Evolutionary conservation across 352 stramenopile species (phyloP), one percentile per base, ranked within the genome.

Genomic region (Thraustochytrium striatum): DNA sequence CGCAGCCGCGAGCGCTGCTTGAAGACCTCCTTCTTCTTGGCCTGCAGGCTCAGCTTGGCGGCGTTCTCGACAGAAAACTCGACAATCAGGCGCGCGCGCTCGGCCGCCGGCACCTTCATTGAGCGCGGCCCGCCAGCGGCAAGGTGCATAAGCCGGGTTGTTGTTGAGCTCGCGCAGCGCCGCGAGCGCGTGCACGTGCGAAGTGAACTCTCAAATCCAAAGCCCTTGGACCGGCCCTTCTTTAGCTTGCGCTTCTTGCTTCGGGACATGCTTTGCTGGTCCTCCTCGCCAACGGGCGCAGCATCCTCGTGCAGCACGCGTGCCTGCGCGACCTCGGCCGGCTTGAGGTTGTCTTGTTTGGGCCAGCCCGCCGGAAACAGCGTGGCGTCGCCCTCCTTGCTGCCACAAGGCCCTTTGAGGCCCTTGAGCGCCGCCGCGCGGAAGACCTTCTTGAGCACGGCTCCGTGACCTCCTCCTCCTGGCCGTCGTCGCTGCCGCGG

Each of bases 171-270:
- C 85, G 30, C 95, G 90, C 44, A 99, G 86, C 65, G 92, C 94
- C n/a, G 94, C 93, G 36, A 99, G 86, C 16, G 96, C 95, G 86
- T 98, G 93, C 43, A 91, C 87, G 86, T 99, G 96, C 84, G 97
- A 87, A 11, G 87, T 88, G 83, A 98, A 99, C 85, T 99, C 94
- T n/a, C 93, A 87, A 99, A 99, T 16, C 89, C 96, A 85, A 93
- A 97, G 30, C 91, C 91, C 75, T 89, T 89, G 44, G 72, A 72
- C 2, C 13, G 30, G 28, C 81, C 35, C 16, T 83, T 21, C 70
- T 83, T 69, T 32, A 30, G 44, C 28, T 62, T 75, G 59, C 30
- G 59, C 25, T 8, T 5, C 2, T 19, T 50, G 35, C 65, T 61
- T 36, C 9, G 58, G 21, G 44, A 61, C 3, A 61, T 62, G 7